Evolutionary conservation across 495 filamentous ascomycete species (phyloP).

Genomic region (Physcia stellaris): DNA sequence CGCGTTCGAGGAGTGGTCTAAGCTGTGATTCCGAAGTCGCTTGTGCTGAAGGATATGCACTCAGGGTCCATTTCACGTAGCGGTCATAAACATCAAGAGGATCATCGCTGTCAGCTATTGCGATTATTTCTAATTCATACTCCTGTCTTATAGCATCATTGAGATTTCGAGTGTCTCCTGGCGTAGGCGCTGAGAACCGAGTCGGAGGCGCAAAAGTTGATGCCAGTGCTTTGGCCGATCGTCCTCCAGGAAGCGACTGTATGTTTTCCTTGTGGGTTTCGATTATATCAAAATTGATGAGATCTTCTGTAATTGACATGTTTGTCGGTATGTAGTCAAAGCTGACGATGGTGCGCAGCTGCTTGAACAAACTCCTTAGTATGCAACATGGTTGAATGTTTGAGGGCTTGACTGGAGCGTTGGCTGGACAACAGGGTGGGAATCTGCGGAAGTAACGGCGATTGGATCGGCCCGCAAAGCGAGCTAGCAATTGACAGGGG

Average conservation of each 20-base stretch:
- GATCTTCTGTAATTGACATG: slow-evolving; percentile 41
- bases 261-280: slow-evolving; percentile 97
- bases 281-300: slow-evolving; percentile 89
- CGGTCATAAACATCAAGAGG: slow-evolving; percentile 92
- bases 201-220: slow-evolving; percentile 59
- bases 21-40: slow-evolving; percentile 82
- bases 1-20: slow-evolving; percentile 78
- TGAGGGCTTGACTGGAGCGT: too few species aligned
- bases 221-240: slow-evolving; percentile 82
- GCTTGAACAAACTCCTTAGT: too few species aligned
- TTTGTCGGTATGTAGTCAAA: too few species aligned
- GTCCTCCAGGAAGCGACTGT: slow-evolving; percentile 77
- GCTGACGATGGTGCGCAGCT: too few species aligned
- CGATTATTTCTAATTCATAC: slow-evolving; percentile 70
- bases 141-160: slow-evolving; percentile 68
- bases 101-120: slow-evolving; percentile 77
- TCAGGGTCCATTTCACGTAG: slow-evolving; percentile 92
- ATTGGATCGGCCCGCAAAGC: too few species aligned
- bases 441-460: too few species aligned
- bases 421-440: too few species aligned
- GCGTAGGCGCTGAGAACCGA: slow-evolving; percentile 39
- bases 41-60: slow-evolving; percentile 88
- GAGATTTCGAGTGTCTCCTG: slow-evolving; percentile 56
- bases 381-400: too few species aligned
- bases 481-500: too few species aligned